Conservation (phyloP, 2,329 filamentous ascomycete genomes). For the Aspergillus texensis region DNA sequence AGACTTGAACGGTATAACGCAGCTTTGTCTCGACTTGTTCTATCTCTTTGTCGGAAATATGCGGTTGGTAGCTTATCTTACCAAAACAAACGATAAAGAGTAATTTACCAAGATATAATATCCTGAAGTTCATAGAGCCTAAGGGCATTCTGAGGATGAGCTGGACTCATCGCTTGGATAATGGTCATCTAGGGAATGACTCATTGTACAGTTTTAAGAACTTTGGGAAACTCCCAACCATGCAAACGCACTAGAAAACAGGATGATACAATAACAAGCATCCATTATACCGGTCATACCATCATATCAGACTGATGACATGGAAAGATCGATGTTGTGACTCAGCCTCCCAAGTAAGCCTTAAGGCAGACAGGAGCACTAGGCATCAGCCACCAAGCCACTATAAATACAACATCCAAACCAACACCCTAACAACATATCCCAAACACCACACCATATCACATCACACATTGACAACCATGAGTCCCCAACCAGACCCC, state of each 20-base stretch:
- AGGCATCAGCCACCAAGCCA: background rate
- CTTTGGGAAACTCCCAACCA: background rate
- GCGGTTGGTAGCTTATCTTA: background rate
- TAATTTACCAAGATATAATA: background rate
- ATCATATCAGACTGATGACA: background rate
- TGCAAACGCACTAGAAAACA: background rate
- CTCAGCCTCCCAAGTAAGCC: background rate
- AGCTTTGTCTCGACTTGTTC: background rate
- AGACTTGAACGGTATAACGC: background rate
- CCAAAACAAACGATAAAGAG: background rate
- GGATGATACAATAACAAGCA: no score
- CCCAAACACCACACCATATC: background rate
- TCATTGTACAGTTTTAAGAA: background rate
- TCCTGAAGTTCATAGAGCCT: background rate
- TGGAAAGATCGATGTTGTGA: background rate
- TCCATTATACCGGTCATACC: background rate
- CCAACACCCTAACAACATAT: background rate
- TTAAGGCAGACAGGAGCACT: background rate
- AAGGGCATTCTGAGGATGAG: background rate
- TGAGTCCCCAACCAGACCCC: background rate
- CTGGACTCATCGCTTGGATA: no score
- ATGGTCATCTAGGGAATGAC: background rate
- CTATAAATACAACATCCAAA: background rate
- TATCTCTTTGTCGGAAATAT: background rate
- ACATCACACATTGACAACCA: background rate